Evolutionary conservation across 768 basidiomycete species (phyloP).

Genomic region (Hypholoma fasciculare): DNA sequence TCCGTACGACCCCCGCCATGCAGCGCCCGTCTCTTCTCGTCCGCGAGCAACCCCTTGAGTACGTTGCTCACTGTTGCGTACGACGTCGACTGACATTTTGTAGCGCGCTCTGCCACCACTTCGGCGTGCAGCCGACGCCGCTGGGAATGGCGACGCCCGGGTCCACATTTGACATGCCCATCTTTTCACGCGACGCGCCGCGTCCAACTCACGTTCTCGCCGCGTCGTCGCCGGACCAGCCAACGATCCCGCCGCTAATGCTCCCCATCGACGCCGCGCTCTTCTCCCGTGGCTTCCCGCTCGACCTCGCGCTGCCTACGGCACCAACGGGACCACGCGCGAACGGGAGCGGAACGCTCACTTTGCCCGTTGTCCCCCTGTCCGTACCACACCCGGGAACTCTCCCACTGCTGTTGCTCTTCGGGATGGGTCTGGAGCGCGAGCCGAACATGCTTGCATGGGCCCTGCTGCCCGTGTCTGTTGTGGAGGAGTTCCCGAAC

Average conservation of each 20-base stretch:
- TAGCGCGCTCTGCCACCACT: constrained; percentile 47
- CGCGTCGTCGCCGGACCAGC: constrained; percentile 32
- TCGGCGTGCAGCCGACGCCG: constrained; percentile 32
- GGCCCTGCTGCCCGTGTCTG: constrained; percentile 19
- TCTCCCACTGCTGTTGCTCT: constrained; percentile 58
- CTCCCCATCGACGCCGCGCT: constrained; percentile 53
- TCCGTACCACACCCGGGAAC: constrained; percentile 55
- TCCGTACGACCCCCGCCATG: constrained; percentile 19
- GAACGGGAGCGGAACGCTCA: constrained; percentile 22
- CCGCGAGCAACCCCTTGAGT: constrained; percentile 36
- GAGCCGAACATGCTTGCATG: constrained; percentile 34
- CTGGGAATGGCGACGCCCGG: constrained; percentile 27
- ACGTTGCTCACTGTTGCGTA: neutral
- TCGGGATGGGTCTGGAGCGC: constrained; percentile 52
- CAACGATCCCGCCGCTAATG: constrained; percentile 37
- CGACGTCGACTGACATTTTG: neutral
- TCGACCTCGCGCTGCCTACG: constrained; percentile 34
- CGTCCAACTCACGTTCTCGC: constrained; percentile 53
- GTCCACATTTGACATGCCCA: constrained; percentile 46
- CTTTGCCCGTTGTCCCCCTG: constrained; percentile 52
- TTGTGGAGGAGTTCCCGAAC: constrained; percentile 64
- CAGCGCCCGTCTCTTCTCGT: constrained; percentile 32
- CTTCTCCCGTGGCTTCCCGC: constrained; percentile 39
- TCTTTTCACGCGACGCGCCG: constrained; percentile 11
- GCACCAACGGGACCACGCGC: constrained; percentile 24